Conservation (phyloP, 306 rosid genomes). For the Morella rubra region DNA sequence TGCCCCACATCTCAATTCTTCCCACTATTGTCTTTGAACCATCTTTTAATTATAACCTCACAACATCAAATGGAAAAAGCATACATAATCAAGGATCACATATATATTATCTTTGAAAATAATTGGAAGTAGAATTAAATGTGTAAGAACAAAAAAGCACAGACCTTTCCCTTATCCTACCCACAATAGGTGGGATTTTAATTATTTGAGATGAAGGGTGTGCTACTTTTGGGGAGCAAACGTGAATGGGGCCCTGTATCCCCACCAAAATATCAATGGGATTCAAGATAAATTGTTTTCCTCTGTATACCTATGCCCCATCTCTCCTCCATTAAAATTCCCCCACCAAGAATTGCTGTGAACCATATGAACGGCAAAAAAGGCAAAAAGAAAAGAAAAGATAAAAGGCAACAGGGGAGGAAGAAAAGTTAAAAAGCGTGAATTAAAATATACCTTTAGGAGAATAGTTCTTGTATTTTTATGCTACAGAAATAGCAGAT, state of each 20-base stretch:
- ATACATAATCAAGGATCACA: background rate
- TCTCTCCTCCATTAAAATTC: conserved; percentile 38
- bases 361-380: conserved; percentile 11
- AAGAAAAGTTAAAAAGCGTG: conserved; percentile 29
- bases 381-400: conserved; percentile 1
- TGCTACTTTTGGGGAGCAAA: conserved; percentile 96
- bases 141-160: background rate
- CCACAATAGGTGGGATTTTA: conserved; percentile 29
- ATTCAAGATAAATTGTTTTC: conserved; percentile 36
- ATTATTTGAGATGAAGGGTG: conserved; percentile 54
- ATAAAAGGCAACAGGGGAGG: conserved; percentile 9
- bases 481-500: conserved; percentile 9
- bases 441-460: background rate
- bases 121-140: background rate
- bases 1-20: conserved; percentile 13
- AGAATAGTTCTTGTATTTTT: conserved; percentile 17
- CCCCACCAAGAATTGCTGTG: conserved; percentile 42
- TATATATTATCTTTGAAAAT: background rate
- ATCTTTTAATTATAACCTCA: background rate
- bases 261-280: conserved; percentile 46
- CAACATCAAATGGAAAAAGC: background rate
- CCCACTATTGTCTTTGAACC: background rate
- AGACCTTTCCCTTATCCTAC: conserved; percentile 1
- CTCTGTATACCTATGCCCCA: conserved; percentile 23
- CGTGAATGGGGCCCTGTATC: conserved; percentile 59